Conservation (phyloP, 768 basidiomycete genomes). For the Lactarius evosmus region DNA sequence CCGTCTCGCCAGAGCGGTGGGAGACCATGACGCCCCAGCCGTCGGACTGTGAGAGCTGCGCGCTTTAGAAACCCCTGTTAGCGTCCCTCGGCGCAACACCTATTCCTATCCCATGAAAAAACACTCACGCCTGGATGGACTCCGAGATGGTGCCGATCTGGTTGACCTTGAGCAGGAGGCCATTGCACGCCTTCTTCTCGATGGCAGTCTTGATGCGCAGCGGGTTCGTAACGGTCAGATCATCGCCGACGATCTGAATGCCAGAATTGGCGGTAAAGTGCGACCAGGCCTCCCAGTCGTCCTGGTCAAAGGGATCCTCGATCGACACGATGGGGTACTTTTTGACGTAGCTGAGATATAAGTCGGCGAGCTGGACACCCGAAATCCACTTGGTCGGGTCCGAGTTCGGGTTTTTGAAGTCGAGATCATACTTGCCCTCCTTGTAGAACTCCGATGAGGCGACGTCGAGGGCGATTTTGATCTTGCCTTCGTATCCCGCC, state of each 20-base stretch:
- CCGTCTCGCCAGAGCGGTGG: constrained; percentile 98
- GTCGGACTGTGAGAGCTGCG: constrained; percentile 92
- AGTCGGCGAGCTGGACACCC: constrained; percentile 86
- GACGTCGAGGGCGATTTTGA: constrained; percentile 97
- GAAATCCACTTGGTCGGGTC: constrained; percentile 96
- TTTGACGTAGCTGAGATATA: constrained; percentile 82
- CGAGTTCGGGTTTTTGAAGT: constrained; percentile 99
- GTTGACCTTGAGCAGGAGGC: constrained; percentile 97
- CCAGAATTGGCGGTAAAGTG: constrained; percentile 78
- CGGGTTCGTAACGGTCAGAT: constrained; percentile 97
- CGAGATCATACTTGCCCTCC: constrained; percentile 98
- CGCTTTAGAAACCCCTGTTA: constrained; percentile 44
- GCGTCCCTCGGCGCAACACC: background rate
- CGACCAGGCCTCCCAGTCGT: constrained; percentile 98
- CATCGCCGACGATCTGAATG: constrained; percentile 94
- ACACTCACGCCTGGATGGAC: constrained; percentile 92
- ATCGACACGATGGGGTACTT: constrained; percentile 96
- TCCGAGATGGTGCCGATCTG: constrained; percentile 99
- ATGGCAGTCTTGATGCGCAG: constrained; percentile 97
- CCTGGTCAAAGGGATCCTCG: constrained; percentile 99
- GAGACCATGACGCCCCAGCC: constrained; percentile 99
- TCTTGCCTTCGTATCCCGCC: constrained; percentile 97
- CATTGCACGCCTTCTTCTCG: constrained; percentile 99
- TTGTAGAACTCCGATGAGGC: constrained; percentile 99
- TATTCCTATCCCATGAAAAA: background rate